Evolutionary conservation across 768 basidiomycete genomes (phyloP).

Genomic region (Xerocomus potaroensis): DNA sequence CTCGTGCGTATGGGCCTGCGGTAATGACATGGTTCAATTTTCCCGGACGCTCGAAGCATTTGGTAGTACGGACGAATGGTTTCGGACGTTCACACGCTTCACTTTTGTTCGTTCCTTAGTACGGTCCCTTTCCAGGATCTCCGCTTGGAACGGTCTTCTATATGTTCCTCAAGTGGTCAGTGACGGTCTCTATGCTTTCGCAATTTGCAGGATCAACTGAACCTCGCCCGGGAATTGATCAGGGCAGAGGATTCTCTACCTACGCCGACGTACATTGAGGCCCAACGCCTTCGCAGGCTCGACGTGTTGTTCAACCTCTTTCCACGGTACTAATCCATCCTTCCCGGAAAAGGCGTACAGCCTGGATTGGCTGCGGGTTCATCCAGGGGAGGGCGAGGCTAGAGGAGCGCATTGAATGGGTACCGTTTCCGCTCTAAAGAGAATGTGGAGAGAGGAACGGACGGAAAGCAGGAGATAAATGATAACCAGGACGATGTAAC

Average conservation of each 20-base stretch:
- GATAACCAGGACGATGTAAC: constrained; percentile 9
- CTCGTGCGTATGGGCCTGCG: constrained; percentile 67
- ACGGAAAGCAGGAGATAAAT: constrained; percentile 13
- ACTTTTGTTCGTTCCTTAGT: constrained; percentile 34
- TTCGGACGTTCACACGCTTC: background rate
- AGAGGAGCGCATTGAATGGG: constrained; percentile 10
- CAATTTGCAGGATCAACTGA: constrained; percentile 23
- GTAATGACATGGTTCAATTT: constrained; percentile 53
- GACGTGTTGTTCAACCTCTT: constrained; percentile 24
- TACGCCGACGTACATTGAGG: constrained; percentile 19
- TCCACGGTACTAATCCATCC: constrained; percentile 29
- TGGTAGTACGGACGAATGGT: constrained; percentile 48
- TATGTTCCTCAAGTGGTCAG: constrained; percentile 49
- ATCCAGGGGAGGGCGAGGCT: constrained; percentile 31
- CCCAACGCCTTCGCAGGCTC: constrained; percentile 22
- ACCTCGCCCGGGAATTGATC: constrained; percentile 30
- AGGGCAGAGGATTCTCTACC: constrained; percentile 24
- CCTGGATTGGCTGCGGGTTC: constrained; percentile 27
- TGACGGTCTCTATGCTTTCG: constrained; percentile 2
- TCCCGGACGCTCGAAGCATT: constrained; percentile 41
- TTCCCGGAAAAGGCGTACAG: constrained; percentile 34
- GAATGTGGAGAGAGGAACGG: constrained; percentile 2
- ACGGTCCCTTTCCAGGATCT: constrained; percentile 65
- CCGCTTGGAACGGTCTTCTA: constrained; percentile 58
- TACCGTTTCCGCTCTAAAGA: constrained; percentile 17